Evolutionary conservation across 805 yeast species (phyloP).

Genomic region (Candida yuanshanica): DNA sequence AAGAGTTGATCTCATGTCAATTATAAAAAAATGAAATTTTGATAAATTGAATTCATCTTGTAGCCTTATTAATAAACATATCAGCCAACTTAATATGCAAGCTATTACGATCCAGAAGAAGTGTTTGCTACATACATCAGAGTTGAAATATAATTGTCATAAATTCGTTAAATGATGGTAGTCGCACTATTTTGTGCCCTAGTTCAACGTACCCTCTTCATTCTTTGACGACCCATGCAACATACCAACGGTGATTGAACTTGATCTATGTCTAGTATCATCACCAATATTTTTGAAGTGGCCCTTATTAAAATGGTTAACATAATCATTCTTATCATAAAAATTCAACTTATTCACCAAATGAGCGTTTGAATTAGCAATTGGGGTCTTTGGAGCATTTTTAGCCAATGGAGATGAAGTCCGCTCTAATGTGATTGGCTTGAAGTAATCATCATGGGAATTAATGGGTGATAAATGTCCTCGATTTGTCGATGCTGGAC

Average conservation of each 20-base stretch:
- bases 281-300: conserved; percentile 19
- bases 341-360: conserved; percentile 5
- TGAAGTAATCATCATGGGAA: background rate
- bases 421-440: conserved; percentile 10
- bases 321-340: conserved; percentile 10
- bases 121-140: no score
- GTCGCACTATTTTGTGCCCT: no score
- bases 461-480: background rate
- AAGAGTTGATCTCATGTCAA: no score
- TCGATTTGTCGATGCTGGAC: conserved; percentile 20
- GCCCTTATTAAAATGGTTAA: conserved; percentile 41
- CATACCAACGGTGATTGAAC: conserved; percentile 22
- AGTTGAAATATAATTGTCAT: no score
- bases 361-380: conserved; percentile 27
- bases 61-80: no score
- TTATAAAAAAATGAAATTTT: no score
- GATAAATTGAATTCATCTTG: no score
- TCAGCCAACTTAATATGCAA: no score
- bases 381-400: conserved; percentile 29
- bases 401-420: conserved; percentile 30
- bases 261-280: conserved; percentile 15
- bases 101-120: no score
- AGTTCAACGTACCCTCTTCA: no score
- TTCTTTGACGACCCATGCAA: no score
- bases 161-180: no score